Percentiles rank a stretch among this genome's conserved stretches.
Conservation (phyloP, 2,329 filamentous ascomycete species). For the Zarea fungicola region DNA sequence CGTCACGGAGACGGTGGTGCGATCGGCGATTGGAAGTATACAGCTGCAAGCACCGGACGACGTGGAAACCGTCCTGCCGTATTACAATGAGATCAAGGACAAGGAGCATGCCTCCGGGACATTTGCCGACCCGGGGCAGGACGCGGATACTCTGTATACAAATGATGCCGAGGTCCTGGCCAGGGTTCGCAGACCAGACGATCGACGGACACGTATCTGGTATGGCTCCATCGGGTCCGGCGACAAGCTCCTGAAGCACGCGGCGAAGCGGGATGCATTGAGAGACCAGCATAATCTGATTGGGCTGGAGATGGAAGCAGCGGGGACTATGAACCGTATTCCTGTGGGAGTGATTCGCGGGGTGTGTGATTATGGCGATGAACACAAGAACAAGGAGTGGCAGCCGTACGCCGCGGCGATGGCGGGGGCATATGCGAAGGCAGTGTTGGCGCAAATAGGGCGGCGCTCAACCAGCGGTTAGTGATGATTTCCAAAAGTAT, state of each 20-base stretch:
- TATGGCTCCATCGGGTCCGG: constrained; percentile 28
- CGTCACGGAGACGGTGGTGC: constrained; percentile 25
- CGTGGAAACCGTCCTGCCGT: too few relatives aligned
- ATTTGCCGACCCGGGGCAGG: constrained; percentile 28
- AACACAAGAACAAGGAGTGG: constrained; percentile 27
- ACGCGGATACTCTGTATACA: constrained; percentile 22
- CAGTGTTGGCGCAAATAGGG: constrained; percentile 19
- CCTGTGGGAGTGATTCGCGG: constrained; percentile 26
- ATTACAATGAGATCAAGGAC: constrained; percentile 23
- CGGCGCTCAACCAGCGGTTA: too few relatives aligned
- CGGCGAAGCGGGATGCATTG: constrained; percentile 19
- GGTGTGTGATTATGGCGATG: constrained; percentile 28
- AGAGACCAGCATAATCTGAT: constrained; percentile 23
- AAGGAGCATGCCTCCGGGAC: constrained; percentile 20
- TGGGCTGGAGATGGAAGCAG: constrained; percentile 23
- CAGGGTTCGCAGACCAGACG: constrained; percentile 11
- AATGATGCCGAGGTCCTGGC: constrained; percentile 7
- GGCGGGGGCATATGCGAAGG: constrained; percentile 25
- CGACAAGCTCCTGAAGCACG: constrained; percentile 24
- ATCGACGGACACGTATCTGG: constrained; percentile 25
- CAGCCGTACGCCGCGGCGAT: constrained; percentile 28
- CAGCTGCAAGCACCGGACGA: constrained; percentile 22
- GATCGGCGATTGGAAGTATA: constrained; percentile 31
- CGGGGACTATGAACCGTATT: constrained; percentile 19
- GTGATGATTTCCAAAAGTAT: too few relatives aligned